Evolutionary conservation across 345 rosid genomes (phyloP).

Genomic region (Eutrema japonicum): DNA sequence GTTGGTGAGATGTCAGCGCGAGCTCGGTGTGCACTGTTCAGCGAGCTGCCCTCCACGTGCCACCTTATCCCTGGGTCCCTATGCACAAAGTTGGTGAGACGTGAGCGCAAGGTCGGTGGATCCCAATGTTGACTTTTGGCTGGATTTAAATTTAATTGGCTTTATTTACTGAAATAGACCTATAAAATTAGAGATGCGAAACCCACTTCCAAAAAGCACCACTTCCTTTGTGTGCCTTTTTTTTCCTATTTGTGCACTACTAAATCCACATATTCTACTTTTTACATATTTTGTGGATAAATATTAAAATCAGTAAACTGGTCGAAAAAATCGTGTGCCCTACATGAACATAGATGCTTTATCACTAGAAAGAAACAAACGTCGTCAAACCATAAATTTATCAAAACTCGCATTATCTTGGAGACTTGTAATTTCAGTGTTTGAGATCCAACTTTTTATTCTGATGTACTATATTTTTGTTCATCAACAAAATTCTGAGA

Average conservation of each 20-base stretch:
- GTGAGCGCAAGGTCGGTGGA: too few species aligned
- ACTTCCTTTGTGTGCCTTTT: slow-evolving; percentile 33
- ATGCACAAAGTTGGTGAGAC: too few species aligned
- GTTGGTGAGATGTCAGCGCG: too few species aligned
- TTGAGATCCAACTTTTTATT: neutral
- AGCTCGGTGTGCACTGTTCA: too few species aligned
- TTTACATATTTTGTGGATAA: slow-evolving; percentile 4
- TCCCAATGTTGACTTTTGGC: too few species aligned
- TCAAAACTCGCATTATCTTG: slow-evolving; percentile 15
- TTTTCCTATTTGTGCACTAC: slow-evolving; percentile 15
- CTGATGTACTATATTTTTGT: too few species aligned
- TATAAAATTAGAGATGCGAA: too few species aligned
- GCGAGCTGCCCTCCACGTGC: too few species aligned
- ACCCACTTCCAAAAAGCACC: too few species aligned
- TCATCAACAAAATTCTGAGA: neutral
- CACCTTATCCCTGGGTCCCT: too few species aligned
- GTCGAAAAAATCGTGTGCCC: slow-evolving; percentile 23
- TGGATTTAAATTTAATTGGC: too few species aligned
- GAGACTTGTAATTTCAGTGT: neutral
- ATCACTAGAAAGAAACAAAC: slow-evolving; percentile 7
- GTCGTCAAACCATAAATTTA: slow-evolving; percentile 12
- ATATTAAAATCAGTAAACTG: slow-evolving; percentile 9
- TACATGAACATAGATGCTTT: slow-evolving; percentile 32
- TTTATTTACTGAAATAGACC: too few species aligned
- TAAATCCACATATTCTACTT: slow-evolving; percentile 32